phyloP scores from a whole-genome alignment of 2,329 filamentous ascomycete species.

The Sporothrix variecibatus region DNA sequence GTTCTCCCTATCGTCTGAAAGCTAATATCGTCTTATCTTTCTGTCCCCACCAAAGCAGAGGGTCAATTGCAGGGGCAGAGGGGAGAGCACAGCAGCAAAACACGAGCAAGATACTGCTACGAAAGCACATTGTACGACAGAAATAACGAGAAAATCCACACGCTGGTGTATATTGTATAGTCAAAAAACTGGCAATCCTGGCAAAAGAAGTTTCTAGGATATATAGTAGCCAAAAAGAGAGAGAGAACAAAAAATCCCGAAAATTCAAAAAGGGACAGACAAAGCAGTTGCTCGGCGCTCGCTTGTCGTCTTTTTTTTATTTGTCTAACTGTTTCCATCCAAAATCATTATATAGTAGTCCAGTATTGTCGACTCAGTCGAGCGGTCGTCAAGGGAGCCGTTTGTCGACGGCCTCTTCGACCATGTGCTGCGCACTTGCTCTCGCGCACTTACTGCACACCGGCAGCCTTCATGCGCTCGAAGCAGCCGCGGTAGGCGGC shows the following conservation, averaged over 20 bases:
- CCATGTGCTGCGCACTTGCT: too few relatives aligned
- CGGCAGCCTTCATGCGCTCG: conserved; percentile 61
- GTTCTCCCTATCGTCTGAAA: too few relatives aligned
- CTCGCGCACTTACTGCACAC: conserved; percentile 48
- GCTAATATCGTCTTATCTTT: background rate
- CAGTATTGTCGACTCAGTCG: background rate
- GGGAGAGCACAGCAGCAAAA: too few relatives aligned
- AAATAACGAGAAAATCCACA: conserved; percentile 17
- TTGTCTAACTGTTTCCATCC: conserved; percentile 17
- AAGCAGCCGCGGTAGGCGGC: conserved; percentile 64
- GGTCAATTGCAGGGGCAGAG: background rate
- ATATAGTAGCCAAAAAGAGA: conserved; percentile 16
- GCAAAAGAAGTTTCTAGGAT: conserved; percentile 11
- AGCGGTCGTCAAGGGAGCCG: background rate
- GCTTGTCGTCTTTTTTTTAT: conserved; percentile 13
- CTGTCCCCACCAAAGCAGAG: background rate
- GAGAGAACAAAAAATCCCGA: conserved; percentile 2
- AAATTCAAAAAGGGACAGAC: background rate
- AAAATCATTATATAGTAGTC: background rate
- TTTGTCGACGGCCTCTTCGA: background rate
- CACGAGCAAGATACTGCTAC: background rate
- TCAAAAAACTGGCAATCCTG: conserved; percentile 15
- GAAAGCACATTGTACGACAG: background rate
- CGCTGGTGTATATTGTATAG: conserved; percentile 25
- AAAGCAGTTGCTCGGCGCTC: conserved; percentile 1